phyloP scores from a whole-genome alignment of 1,284 basidiomycete genomes.

The Cutaneotrichosporon mucoides region DNA sequence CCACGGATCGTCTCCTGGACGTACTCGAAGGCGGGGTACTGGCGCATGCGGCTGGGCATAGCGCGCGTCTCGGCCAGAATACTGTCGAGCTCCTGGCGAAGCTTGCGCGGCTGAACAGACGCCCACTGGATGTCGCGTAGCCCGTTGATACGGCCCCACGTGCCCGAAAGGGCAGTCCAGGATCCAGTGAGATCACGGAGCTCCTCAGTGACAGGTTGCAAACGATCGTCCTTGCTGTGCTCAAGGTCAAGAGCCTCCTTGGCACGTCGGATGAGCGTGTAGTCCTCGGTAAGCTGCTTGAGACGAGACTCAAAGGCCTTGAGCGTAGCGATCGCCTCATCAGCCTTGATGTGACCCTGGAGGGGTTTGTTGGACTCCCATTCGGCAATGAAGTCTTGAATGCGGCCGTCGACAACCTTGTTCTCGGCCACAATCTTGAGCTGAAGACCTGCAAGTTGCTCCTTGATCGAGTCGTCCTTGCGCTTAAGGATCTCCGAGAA shows the following conservation, averaged over 20 bases:
- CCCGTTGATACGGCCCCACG: conserved; percentile 91
- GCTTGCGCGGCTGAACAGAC: conserved; percentile 83
- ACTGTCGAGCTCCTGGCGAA: conserved; percentile 88
- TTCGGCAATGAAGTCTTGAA: conserved; percentile 80
- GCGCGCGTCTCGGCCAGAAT: conserved; percentile 88
- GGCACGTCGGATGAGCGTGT: conserved; percentile 86
- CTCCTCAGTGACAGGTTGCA: conserved; percentile 93
- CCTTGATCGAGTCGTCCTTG: conserved; percentile 97
- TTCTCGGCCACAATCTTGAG: conserved; percentile 98
- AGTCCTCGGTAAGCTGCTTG: conserved; percentile 83
- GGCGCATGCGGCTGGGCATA: conserved; percentile 98
- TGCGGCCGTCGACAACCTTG: conserved; percentile 92
- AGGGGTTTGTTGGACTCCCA: conserved; percentile 82
- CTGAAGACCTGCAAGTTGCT: conserved; percentile 87
- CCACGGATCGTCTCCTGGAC: conserved; percentile 86
- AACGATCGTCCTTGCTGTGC: conserved; percentile 78
- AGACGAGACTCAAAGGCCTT: conserved; percentile 89
- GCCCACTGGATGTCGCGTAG: conserved; percentile 86
- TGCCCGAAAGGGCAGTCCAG: conserved; percentile 96
- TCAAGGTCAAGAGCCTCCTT: conserved; percentile 97
- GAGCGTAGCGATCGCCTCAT: conserved; percentile 91
- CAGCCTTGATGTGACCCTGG: conserved; percentile 90
- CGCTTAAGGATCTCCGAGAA: conserved; percentile 96
- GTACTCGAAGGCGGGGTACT: conserved; percentile 98
- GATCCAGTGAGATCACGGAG: conserved; percentile 93